Evolutionary conservation across 2,329 filamentous ascomycete species (phyloP).

Genomic region (Aspergillus neoniger): DNA sequence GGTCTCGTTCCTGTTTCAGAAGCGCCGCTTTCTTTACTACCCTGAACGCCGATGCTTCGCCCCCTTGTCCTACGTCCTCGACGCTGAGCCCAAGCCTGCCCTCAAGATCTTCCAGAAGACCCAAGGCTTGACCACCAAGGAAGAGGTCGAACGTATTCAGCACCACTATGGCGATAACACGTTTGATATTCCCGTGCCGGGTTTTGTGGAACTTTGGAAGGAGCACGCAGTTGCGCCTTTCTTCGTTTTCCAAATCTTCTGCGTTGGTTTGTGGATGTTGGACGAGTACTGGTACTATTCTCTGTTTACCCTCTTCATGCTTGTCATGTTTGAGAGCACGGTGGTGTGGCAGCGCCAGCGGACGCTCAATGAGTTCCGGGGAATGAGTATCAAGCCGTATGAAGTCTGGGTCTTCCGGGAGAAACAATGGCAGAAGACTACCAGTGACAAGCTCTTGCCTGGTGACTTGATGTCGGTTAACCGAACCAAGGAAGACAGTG

Average conservation of each 20-base stretch:
- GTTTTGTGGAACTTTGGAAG: slow-evolving; percentile 93
- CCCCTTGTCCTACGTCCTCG: slow-evolving; percentile 80
- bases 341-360: slow-evolving; percentile 99
- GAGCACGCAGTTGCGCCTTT: slow-evolving; percentile 98
- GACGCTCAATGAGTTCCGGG: slow-evolving; percentile 92
- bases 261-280: slow-evolving; percentile 95
- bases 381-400: slow-evolving; percentile 99
- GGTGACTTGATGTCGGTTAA: slow-evolving; percentile 91
- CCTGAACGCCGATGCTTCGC: slow-evolving; percentile 71
- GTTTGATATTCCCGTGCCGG: slow-evolving; percentile 96
- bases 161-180: slow-evolving; percentile 95
- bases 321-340: slow-evolving; percentile 95
- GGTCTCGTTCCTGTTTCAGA: slow-evolving; percentile 93
- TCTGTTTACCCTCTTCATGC: slow-evolving; percentile 97
- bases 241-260: slow-evolving; percentile 99
- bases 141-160: slow-evolving; percentile 77
- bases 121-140: slow-evolving; percentile 70
- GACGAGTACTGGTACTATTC: slow-evolving; percentile 99
- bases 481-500: slow-evolving; percentile 93
- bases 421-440: slow-evolving; percentile 82
- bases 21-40: slow-evolving; percentile 90
- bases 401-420: slow-evolving; percentile 87
- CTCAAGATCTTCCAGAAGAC: slow-evolving; percentile 78
- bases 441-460: slow-evolving; percentile 88
- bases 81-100: slow-evolving; percentile 77